Evolutionary conservation across 495 filamentous ascomycete genomes (phyloP).

Genomic region (Acidomyces sp.): DNA sequence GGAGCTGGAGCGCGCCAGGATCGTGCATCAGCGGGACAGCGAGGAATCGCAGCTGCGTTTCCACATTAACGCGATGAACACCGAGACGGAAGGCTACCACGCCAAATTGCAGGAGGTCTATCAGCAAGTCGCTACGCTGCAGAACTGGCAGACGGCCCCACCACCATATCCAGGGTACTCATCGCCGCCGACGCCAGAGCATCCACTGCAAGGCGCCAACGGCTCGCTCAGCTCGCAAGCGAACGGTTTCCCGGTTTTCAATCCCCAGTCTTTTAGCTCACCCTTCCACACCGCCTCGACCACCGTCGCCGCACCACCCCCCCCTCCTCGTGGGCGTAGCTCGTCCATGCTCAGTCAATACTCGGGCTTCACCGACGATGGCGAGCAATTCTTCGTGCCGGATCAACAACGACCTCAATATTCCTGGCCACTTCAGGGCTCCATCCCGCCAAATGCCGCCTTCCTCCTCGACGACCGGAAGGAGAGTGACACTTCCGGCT

Average conservation of each 20-base stretch:
- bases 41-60: conserved; percentile 6
- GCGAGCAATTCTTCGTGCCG: conserved; percentile 21
- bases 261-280: conserved; percentile 23
- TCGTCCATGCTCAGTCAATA: conserved; percentile 56
- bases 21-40: conserved; percentile 7
- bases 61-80: conserved; percentile 8
- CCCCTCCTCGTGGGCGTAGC: conserved; percentile 36
- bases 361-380: conserved; percentile 48
- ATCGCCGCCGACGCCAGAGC: conserved; percentile 27
- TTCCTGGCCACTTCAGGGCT: conserved; percentile 3
- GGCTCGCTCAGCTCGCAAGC: conserved; percentile 16
- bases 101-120: conserved; percentile 8
- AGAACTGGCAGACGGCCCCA: conserved; percentile 53
- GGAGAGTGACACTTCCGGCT: conserved; percentile 14
- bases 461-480: conserved; percentile 7
- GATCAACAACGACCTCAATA: conserved; percentile 6
- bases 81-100: background rate
- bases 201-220: conserved; percentile 23
- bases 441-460: conserved; percentile 2
- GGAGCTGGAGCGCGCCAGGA: conserved; percentile 16
- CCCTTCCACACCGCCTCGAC: conserved; percentile 17
- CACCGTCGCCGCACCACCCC: conserved; percentile 12
- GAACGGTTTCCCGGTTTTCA: conserved; percentile 12
- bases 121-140: conserved; percentile 40
- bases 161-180: conserved; percentile 18